A percentile compares a stretch with the other conserved stretches of the same genome.
phyloP scores from a whole-genome alignment of 2,329 filamentous ascomycete species.

The Colletotrichum tamarilloi region DNA sequence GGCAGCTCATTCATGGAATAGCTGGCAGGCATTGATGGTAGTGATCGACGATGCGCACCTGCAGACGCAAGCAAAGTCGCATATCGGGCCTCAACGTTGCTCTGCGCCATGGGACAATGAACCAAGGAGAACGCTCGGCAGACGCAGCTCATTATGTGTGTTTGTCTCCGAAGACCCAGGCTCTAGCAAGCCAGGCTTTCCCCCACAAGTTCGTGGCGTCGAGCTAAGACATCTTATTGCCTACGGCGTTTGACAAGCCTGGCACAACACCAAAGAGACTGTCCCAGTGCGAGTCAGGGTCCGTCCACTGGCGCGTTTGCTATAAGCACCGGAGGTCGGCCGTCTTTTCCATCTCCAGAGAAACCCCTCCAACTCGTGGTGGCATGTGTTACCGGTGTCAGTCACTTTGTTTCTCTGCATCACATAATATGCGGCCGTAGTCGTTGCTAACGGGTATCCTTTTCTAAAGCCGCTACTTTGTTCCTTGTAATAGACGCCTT shows the following conservation, averaged over 20 bases:
- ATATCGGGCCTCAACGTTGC: not conserved
- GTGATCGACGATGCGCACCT: conserved; percentile 13
- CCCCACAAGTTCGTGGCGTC: conserved; percentile 34
- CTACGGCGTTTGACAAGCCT: conserved; percentile 36
- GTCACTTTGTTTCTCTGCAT: conserved; percentile 14
- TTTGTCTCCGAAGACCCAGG: conserved; percentile 10
- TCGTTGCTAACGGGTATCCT: not conserved
- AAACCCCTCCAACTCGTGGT: conserved; percentile 10
- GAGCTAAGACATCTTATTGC: conserved; percentile 30
- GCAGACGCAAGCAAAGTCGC: not conserved
- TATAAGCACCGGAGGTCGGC: conserved; percentile 25
- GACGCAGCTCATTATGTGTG: not conserved
- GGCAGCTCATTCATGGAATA: not conserved
- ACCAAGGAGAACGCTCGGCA: not conserved
- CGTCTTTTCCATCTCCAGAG: conserved; percentile 30
- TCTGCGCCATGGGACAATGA: not conserved
- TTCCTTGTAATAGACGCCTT: not conserved
- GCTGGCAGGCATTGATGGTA: not conserved
- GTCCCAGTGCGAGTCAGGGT: conserved; percentile 25
- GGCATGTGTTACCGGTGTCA: conserved; percentile 17
- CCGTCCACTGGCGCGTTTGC: conserved; percentile 11
- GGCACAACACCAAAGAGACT: conserved; percentile 25
- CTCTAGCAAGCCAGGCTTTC: not conserved
- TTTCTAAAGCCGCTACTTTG: not conserved
- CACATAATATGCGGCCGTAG: conserved; percentile 18